Percentiles rank a stretch among this genome's conserved stretches.
Conservation (phyloP, 768 basidiomycete genomes). For the Boletus edulis region DNA sequence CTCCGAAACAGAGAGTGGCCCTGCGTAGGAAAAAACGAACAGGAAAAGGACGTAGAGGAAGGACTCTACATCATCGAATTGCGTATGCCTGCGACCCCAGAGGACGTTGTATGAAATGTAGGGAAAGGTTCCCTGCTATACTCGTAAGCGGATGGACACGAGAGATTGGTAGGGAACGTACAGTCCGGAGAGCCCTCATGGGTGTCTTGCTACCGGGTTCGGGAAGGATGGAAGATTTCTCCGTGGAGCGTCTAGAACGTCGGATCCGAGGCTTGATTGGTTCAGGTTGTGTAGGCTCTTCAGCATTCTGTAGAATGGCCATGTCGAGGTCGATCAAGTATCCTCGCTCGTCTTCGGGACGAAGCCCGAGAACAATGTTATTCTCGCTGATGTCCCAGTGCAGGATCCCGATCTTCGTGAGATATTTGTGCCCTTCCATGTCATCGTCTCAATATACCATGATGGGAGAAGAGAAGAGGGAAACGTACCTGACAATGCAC, state of each 20-base stretch:
- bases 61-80: not conserved
- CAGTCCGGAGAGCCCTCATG: too few species aligned
- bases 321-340: conserved; percentile 34
- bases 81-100: not conserved
- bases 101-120: not conserved
- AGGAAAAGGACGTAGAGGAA: not conserved
- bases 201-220: too few species aligned
- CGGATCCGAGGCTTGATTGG: not conserved
- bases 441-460: not conserved
- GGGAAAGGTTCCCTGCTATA: not conserved
- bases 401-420: not conserved
- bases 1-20: not conserved
- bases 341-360: conserved; percentile 9
- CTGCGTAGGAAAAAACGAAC: conserved; percentile 1
- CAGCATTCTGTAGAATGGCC: conserved; percentile 1
- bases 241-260: not conserved
- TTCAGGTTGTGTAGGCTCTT: not conserved
- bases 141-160: too few species aligned
- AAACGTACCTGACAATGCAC: not conserved
- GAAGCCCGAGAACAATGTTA: not conserved
- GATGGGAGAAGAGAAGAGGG: not conserved
- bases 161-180: too few species aligned
- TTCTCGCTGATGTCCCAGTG: not conserved
- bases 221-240: not conserved
- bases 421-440: not conserved